These are phyloP conservation scores for Geotrichum siamense DNA, from an alignment of 1,139 yeast genomes.

Conservation along the genomic window DNA sequence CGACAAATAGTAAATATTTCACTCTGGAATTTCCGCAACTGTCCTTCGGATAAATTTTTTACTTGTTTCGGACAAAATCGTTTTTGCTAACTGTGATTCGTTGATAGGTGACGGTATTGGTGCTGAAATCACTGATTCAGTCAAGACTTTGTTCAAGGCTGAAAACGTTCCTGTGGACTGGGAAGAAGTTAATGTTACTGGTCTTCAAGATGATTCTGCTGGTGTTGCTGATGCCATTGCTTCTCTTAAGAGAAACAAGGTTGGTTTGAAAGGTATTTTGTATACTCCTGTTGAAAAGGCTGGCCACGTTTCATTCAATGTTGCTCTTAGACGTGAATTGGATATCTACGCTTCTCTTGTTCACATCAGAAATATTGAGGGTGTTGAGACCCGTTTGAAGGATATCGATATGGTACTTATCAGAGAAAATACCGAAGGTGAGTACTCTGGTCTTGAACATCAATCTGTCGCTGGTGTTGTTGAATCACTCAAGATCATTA, in stretches of 20 bases:
- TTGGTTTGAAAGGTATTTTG: slow-evolving; percentile 93
- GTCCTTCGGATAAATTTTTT: slow-evolving; percentile 11
- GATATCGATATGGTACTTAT: slow-evolving; percentile 90
- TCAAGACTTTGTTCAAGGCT: slow-evolving; percentile 78
- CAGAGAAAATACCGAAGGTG: slow-evolving; percentile 98
- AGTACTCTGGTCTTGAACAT: slow-evolving; percentile 97
- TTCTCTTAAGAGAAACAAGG: slow-evolving; percentile 91
- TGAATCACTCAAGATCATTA: slow-evolving; percentile 91
- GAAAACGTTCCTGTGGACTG: slow-evolving; percentile 88
- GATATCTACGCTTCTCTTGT: slow-evolving; percentile 94
- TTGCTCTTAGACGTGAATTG: slow-evolving; percentile 91
- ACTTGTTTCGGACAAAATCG: background rate
- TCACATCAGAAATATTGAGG: slow-evolving; percentile 87
- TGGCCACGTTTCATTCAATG: slow-evolving; percentile 81
- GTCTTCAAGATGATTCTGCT: slow-evolving; percentile 51
- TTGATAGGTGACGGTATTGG: slow-evolving; percentile 81
- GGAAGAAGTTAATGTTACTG: slow-evolving; percentile 87
- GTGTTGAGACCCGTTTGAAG: slow-evolving; percentile 81
- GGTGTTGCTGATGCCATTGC: slow-evolving; percentile 82
- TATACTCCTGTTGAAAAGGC: slow-evolving; percentile 76
- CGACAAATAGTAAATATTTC: too few relatives aligned
- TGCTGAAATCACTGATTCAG: slow-evolving; percentile 91
- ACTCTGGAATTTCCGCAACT: too few relatives aligned
- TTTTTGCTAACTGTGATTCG: too few relatives aligned
- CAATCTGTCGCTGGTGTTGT: slow-evolving; percentile 97